Evolutionary conservation across 345 rosid genomes (phyloP), one percentile per base, ranked within the genome.

Genomic region (Erodium maritimum): DNA sequence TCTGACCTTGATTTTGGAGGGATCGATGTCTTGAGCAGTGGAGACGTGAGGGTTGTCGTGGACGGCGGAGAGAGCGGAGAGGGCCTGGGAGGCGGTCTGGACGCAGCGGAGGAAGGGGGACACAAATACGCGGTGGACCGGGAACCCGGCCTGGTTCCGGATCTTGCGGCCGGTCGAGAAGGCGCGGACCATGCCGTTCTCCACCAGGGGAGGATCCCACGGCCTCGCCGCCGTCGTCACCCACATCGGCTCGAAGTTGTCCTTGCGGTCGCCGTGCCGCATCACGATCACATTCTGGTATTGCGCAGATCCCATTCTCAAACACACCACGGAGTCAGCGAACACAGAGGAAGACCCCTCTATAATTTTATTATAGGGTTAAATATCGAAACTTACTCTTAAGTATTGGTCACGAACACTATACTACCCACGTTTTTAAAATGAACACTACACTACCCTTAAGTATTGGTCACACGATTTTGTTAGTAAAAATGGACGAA

Each of bases 221-320:
- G 71, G 71, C 18, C 66, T 51, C 1, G 56, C 58, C 18, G 66
- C 62, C 16, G 65, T 61, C 61, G 65, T 33, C 16, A 25, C 52
- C 71, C 71, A 67, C 18, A 61, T 42, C 20, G 71, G 71, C 66
- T 67, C 66, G 58, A 57, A 51, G 62, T 52, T 52, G 66, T 67
- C 71, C 58, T 61, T 56, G 66, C 71, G 66, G 33, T 67, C 71
- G 24, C 71, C 66, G 57, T 67, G 71, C 56, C 71, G 71, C 71
- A 67, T 67, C 24, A 67, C 62, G 54, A 67, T 34, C 37, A 67
- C 65, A 62, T 67, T 48, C 58, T 67, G 71, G 51, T 48, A n/a
- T n/a, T n/a, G n/a, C n/a, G n/a, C n/a, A n/a, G n/a, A n/a, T n/a
- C n/a, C n/a, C n/a, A n/a, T n/a, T n/a, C n/a, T n/a, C n/a, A n/a